Conservation (phyloP, 306 rosid genomes). For the Acacia confusa region DNA sequence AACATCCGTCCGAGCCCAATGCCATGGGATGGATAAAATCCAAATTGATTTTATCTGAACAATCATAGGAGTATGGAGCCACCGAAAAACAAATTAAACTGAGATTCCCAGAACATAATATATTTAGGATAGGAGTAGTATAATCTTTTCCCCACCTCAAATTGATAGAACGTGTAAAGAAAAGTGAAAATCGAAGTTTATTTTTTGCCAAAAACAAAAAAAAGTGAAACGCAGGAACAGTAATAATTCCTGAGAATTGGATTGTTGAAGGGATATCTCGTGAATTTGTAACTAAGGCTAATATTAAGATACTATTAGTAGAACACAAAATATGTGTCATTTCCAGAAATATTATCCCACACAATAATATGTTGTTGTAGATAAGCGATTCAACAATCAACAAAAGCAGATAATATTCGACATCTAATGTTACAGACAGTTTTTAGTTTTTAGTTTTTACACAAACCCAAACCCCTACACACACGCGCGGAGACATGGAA, state of each 20-base stretch:
- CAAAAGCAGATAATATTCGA: conserved; percentile 42
- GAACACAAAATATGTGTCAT: neutral
- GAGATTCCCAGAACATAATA: neutral
- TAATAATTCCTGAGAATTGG: too few relatives aligned
- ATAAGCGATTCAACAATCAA: conserved; percentile 45
- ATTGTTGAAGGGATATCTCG: too few relatives aligned
- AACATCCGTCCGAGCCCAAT: neutral
- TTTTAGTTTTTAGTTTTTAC: neutral
- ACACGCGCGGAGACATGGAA: too few relatives aligned
- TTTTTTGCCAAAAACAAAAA: too few relatives aligned
- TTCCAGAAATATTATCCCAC: neutral
- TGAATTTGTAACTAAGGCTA: too few relatives aligned
- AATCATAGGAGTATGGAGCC: neutral
- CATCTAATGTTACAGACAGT: conserved; percentile 15
- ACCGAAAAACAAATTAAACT: neutral
- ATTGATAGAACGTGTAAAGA: too few relatives aligned
- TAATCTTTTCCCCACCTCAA: too few relatives aligned
- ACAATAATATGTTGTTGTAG: neutral
- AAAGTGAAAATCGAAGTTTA: too few relatives aligned
- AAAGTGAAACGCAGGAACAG: too few relatives aligned
- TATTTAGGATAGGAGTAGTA: too few relatives aligned
- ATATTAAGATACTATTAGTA: too few relatives aligned
- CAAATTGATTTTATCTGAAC: neutral
- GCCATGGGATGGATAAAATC: neutral
- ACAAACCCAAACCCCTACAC: neutral